phyloP scores from a whole-genome alignment of 257 asterid species.

The Fraxinus cuspidata region DNA sequence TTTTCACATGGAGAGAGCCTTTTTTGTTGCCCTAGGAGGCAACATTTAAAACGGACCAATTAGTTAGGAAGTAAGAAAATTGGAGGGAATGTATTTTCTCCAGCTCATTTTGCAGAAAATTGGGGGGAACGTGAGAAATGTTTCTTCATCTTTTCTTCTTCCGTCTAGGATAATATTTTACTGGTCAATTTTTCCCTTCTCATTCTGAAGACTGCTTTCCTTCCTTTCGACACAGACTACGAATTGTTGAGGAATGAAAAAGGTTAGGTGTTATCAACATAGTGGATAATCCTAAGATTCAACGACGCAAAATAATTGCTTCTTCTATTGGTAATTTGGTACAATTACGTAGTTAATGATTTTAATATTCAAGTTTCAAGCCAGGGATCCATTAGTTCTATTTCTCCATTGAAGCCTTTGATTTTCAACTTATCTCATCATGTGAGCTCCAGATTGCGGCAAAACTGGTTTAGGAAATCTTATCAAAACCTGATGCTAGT shows the following conservation, averaged over 20 bases:
- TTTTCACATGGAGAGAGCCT: background rate
- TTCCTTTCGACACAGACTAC: background rate
- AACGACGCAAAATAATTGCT: background rate
- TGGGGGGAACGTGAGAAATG: background rate
- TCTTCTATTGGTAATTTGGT: background rate
- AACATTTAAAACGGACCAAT: no score
- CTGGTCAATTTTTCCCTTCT: background rate
- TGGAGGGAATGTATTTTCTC: no score
- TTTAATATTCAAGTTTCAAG: background rate
- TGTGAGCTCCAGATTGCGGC: background rate
- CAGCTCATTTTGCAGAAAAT: background rate
- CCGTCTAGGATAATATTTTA: background rate
- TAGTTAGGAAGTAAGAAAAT: no score
- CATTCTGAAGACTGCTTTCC: background rate
- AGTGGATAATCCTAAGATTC: background rate
- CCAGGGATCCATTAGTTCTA: background rate
- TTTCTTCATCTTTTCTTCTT: background rate
- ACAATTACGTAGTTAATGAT: background rate
- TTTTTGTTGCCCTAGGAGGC: background rate
- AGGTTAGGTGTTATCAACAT: background rate
- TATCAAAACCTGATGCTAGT: no score
- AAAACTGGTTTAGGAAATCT: conserved; percentile 4
- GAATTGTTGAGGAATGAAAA: background rate
- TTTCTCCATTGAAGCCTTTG: background rate
- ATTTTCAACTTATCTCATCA: background rate